phyloP scores from a whole-genome alignment of 2,329 filamentous ascomycete genomes.

The Beauveria caledonica region DNA sequence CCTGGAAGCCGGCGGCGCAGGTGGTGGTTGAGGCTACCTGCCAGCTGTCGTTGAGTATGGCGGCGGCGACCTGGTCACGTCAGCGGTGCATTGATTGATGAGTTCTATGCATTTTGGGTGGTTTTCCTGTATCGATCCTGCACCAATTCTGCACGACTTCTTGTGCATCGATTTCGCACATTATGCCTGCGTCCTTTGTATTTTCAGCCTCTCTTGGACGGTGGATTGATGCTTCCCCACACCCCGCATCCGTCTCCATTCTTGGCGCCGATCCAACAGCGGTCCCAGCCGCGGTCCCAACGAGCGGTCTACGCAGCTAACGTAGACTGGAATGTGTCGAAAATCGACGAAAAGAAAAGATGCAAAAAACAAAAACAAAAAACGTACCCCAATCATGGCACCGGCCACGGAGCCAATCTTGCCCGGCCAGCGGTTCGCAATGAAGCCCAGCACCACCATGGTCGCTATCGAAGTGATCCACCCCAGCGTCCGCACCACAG shows the following conservation, averaged over 20 bases:
- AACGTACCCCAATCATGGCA: constrained; percentile 25
- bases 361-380: neutral
- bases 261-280: constrained; percentile 1
- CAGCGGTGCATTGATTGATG: neutral
- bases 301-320: neutral
- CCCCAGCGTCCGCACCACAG: constrained; percentile 20
- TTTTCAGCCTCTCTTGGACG: too few relatives aligned
- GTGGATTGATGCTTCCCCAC: neutral
- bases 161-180: neutral
- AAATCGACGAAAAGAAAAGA: neutral
- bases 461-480: constrained; percentile 25
- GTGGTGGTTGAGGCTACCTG: constrained; percentile 24
- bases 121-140: neutral
- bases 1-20: constrained; percentile 18
- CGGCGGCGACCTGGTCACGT: constrained; percentile 20
- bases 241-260: constrained; percentile 5
- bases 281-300: neutral
- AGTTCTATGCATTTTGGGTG: neutral
- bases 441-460: constrained; percentile 24
- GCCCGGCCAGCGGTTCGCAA: constrained; percentile 24
- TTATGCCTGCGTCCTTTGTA: too few relatives aligned
- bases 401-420: constrained; percentile 22
- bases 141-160: neutral
- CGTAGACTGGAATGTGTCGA: neutral
- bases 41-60: constrained; percentile 31